A percentile compares a stretch with the other conserved stretches of the same genome.
phyloP scores from a whole-genome alignment of 805 yeast species.

The Helenozyma rhizophorensis region DNA sequence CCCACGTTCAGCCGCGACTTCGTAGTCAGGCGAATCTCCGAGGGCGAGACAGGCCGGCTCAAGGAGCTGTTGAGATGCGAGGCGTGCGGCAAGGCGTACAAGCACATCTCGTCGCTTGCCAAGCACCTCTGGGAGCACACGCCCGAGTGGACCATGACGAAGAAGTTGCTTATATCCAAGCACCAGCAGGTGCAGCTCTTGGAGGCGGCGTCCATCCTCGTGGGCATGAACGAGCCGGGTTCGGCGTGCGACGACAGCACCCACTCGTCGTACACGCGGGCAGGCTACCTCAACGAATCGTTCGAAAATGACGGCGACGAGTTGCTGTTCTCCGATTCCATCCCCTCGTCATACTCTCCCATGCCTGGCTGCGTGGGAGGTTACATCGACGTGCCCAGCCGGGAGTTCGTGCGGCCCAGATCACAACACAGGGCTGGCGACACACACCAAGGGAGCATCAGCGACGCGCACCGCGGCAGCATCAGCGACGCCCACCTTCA shows the following conservation, averaged over 20 bases:
- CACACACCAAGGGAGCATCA: too few relatives aligned
- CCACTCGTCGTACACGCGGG: slow-evolving; percentile 20
- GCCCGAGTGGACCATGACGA: slow-evolving; percentile 89
- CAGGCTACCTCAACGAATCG: slow-evolving; percentile 10
- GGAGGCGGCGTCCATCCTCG: slow-evolving; percentile 74
- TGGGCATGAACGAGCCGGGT: slow-evolving; percentile 58
- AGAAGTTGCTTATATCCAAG: slow-evolving; percentile 73
- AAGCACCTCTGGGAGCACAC: slow-evolving; percentile 93
- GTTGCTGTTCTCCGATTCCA: slow-evolving; percentile 35
- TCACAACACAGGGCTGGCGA: too few relatives aligned
- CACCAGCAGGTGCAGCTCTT: slow-evolving; percentile 84
- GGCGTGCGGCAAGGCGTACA: slow-evolving; percentile 88
- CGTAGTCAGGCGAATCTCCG: slow-evolving; percentile 78
- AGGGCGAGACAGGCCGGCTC: slow-evolving; percentile 80
- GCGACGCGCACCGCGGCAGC: too few relatives aligned
- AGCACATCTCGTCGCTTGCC: slow-evolving; percentile 82
- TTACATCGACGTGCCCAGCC: slow-evolving; percentile 16
- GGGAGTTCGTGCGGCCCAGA: slow-evolving; percentile 2
- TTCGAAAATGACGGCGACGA: slow-evolving; percentile 28
- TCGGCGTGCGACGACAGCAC: slow-evolving; percentile 4
- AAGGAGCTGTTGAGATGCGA: slow-evolving; percentile 85
- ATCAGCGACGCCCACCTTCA: too few relatives aligned
- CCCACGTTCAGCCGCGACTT: slow-evolving; percentile 57
- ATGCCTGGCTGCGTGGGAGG: slow-evolving; percentile 20
- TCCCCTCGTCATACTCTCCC: slow-evolving; percentile 16